Percentiles rank a stretch among this genome's conserved stretches.
Evolutionary conservation across 2,329 filamentous ascomycete species (phyloP).

Genomic region (Monascus ruber): DNA sequence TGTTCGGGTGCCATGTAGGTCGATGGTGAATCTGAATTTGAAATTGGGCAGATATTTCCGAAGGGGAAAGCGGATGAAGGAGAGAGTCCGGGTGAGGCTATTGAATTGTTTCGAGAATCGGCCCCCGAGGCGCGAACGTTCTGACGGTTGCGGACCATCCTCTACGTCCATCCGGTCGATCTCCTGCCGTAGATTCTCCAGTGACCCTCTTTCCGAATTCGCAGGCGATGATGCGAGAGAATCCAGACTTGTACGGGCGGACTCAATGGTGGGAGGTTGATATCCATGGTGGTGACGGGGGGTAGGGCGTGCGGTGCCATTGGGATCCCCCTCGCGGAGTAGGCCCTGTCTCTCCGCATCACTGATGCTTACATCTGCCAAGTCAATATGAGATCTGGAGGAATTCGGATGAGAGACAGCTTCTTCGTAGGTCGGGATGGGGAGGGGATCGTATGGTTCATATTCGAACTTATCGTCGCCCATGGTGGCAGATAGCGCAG

Average conservation of each 20-base stretch:
- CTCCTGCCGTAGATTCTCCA: constrained; percentile 60
- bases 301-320: constrained; percentile 24
- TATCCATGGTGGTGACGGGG: constrained; percentile 48
- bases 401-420: constrained; percentile 50
- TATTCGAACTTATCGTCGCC: constrained; percentile 47
- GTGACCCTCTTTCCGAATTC: constrained; percentile 43
- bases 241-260: constrained; percentile 54
- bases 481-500: constrained; percentile 22
- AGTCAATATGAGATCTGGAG: constrained; percentile 37
- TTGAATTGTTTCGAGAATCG: constrained; percentile 48
- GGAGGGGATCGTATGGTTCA: constrained; percentile 51
- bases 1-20: constrained; percentile 21
- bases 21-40: constrained; percentile 27
- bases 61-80: constrained; percentile 42
- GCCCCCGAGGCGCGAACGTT: constrained; percentile 27
- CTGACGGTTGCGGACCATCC: constrained; percentile 42
- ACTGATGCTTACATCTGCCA: constrained; percentile 52
- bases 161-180: constrained; percentile 84
- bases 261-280: constrained; percentile 71
- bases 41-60: constrained; percentile 32
- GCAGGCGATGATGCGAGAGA: constrained; percentile 43
- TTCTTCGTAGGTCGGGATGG: constrained; percentile 78
- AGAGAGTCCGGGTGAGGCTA: constrained; percentile 46
- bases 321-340: constrained; percentile 41
- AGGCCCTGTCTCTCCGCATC: constrained; percentile 70